A percentile compares a stretch with the other conserved stretches of the same genome.
Conservation (phyloP, 192 early-diverging fungal species). For the Pilobolus umbonatus region DNA sequence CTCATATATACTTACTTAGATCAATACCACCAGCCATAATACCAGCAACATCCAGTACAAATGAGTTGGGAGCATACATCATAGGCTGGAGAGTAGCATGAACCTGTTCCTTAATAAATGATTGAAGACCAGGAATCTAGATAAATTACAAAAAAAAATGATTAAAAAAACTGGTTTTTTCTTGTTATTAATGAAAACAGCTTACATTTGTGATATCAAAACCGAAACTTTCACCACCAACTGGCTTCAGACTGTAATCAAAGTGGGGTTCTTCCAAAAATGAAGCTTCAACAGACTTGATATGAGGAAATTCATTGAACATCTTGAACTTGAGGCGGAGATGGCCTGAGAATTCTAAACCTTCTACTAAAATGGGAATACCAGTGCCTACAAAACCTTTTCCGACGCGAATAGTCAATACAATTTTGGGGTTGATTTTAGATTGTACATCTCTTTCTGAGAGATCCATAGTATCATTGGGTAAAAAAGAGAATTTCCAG, state of each 20-base stretch:
- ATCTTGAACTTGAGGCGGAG: slow-evolving; percentile 81
- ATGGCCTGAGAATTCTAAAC: slow-evolving; percentile 77
- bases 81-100: slow-evolving; percentile 71
- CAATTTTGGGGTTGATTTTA: slow-evolving; percentile 83
- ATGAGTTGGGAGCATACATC: slow-evolving; percentile 82
- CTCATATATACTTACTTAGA: slow-evolving; percentile 36
- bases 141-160: slow-evolving; percentile 1
- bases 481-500: slow-evolving; percentile 82
- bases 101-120: slow-evolving; percentile 70
- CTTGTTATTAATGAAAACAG: neutral
- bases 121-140: slow-evolving; percentile 76
- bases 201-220: slow-evolving; percentile 81
- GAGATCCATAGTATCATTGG: slow-evolving; percentile 74
- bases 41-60: slow-evolving; percentile 72
- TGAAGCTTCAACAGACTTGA: slow-evolving; percentile 76
- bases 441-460: slow-evolving; percentile 61
- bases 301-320: slow-evolving; percentile 80
- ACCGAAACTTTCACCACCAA: slow-evolving; percentile 80
- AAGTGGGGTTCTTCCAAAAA: slow-evolving; percentile 84
- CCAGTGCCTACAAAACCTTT: slow-evolving; percentile 82
- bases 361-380: slow-evolving; percentile 80
- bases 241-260: slow-evolving; percentile 86
- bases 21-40: slow-evolving; percentile 64
- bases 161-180: slow-evolving; percentile 3
- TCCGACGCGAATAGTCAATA: slow-evolving; percentile 79